Evolutionary conservation across 306 rosid species (phyloP).

Genomic region (Cucumis hystrix): DNA sequence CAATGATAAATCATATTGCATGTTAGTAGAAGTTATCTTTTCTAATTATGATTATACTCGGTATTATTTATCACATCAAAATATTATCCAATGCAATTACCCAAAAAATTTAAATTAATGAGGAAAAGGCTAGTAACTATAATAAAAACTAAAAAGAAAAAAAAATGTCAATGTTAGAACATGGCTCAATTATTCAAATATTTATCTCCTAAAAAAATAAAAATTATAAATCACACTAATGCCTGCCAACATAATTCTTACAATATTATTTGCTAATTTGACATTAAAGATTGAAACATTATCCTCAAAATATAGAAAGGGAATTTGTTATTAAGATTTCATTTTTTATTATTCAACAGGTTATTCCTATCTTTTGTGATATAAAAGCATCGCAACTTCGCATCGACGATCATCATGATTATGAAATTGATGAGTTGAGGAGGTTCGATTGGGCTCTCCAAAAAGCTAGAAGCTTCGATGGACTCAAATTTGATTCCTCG

Average conservation of each 20-base stretch:
- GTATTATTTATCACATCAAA: too few species aligned
- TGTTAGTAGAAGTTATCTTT: too few species aligned
- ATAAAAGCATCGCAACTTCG: constrained; percentile 60
- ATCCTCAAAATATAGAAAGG: not conserved
- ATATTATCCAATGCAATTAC: too few species aligned
- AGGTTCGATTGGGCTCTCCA: constrained; percentile 51
- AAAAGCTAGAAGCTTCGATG: constrained; percentile 49
- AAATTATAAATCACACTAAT: not conserved
- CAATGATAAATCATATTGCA: too few species aligned
- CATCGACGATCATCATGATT: constrained; percentile 15
- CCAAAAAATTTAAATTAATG: too few species aligned
- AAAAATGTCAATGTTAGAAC: too few species aligned
- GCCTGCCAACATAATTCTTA: not conserved
- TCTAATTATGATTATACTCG: too few species aligned
- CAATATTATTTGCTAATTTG: not conserved
- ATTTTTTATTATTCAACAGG: not conserved
- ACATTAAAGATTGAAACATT: not conserved
- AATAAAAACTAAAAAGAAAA: too few species aligned
- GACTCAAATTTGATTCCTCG: constrained; percentile 51
- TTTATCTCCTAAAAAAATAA: too few species aligned
- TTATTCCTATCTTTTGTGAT: constrained; percentile 73
- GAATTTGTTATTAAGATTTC: not conserved
- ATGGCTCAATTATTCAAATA: too few species aligned
- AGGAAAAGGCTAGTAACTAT: too few species aligned
- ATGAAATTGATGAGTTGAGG: constrained; percentile 21